Evolutionary conservation across 345 rosid species (phyloP).

Genomic region (Physaria fendleri): DNA sequence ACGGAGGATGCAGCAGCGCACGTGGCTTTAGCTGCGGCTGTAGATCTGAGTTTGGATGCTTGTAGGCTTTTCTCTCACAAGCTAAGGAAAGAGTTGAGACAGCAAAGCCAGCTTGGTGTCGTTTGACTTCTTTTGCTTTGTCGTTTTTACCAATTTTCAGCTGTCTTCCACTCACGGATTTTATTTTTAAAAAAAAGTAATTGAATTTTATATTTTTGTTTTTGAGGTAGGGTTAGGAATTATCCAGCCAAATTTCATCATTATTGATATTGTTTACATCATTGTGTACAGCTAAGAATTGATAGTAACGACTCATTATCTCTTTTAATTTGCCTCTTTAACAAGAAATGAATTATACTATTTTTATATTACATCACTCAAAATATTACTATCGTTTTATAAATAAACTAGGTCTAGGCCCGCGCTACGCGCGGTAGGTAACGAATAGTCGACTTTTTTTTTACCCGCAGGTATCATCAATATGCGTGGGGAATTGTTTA

Average conservation of each 20-base stretch:
- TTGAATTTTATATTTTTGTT: background rate
- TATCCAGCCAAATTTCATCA: conserved; percentile 31
- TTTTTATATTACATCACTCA: background rate
- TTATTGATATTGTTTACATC: conserved; percentile 4
- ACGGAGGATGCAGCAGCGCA: conserved; percentile 94
- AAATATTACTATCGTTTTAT: conserved; percentile 25
- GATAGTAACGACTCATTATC: background rate
- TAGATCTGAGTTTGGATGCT: conserved; percentile 96
- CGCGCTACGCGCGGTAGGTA: too few relatives aligned
- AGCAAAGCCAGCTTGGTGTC: conserved; percentile 46
- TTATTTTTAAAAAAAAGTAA: too few relatives aligned
- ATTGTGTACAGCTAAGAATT: conserved; percentile 28
- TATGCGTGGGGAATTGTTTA: too few relatives aligned
- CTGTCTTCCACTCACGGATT: conserved; percentile 32
- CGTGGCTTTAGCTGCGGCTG: conserved; percentile 89
- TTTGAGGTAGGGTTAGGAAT: conserved; percentile 22
- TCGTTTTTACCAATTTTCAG: conserved; percentile 37
- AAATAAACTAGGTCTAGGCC: too few relatives aligned
- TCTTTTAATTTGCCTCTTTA: background rate
- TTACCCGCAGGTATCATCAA: too few relatives aligned
- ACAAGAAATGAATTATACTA: background rate
- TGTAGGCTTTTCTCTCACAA: conserved; percentile 72
- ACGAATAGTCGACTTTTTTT: too few relatives aligned
- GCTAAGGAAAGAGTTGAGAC: conserved; percentile 81
- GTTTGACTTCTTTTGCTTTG: conserved; percentile 43